Evolutionary conservation across 1,284 basidiomycete species (phyloP), one percentile per base, ranked within the genome.

Genomic region (Apiotrichum mycotoxinovorans): DNA sequence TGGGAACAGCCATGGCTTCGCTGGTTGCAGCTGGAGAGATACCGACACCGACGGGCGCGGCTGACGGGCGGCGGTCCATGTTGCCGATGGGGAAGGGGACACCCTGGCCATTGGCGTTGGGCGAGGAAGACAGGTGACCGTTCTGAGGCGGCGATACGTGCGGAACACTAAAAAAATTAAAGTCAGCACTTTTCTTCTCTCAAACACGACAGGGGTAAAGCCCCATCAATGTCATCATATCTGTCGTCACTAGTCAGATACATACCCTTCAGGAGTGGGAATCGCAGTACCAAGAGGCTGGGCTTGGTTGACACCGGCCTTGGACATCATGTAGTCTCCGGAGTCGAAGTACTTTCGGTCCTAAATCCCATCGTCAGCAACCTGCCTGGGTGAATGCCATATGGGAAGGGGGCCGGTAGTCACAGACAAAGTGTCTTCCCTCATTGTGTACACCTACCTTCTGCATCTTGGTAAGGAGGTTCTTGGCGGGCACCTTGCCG

Each of bases 281-380:
- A 96, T 96, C 47, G 91, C 88, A 27, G 91, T 96, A 42, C 93
- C 93, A 50, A 95, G 90, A 17, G 86, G 84, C 72, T 84, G 90
- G 74, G 91, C 88, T 46, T 91, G 87, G 23, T 88, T 60, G 41
- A 90, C 88, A 34, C 94, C 93, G 4, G 93, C 94, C 78, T 97
- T 96, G 54, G 91, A 93, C 67, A 97, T 82, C 51, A 92, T 92
- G 73, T 97, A 97, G 77, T 97, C 93, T 62, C 94, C 94, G 59
- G 94, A 97, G 79, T 97, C 93, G 76, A 97, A 97, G 80, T 91
- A 97, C 78, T 96, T 96, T 71, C 93, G 89, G 76, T 96, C 93
- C 91, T 96, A 69, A 25, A 55, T 61, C n/a, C n/a, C n/a, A n/a
- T n/a, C n/a, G n/a, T n/a, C n/a, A n/a, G n/a, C n/a, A n/a, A n/a